Conservation (phyloP, 495 filamentous ascomycete species). For the Apiosordaria backusii region DNA sequence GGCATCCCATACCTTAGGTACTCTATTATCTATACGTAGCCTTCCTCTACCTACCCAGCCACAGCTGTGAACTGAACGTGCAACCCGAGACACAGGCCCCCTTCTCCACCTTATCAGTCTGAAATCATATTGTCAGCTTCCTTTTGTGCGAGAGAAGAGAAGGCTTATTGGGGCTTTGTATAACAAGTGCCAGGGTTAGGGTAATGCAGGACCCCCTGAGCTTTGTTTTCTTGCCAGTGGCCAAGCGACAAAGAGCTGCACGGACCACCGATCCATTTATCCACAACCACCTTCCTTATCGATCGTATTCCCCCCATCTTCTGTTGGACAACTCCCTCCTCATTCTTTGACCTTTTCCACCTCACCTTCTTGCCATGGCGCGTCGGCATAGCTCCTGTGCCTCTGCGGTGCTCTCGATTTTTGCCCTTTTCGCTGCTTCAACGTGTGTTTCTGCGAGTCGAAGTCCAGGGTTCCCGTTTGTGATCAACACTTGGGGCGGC, state of each 20-base stretch:
- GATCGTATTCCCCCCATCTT: neutral
- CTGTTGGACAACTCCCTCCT: neutral
- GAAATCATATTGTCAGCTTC: no score
- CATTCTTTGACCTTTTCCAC: neutral
- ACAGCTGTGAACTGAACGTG: no score
- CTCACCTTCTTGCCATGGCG: neutral
- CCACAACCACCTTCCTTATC: neutral
- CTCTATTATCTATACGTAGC: no score
- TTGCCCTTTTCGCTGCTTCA: neutral
- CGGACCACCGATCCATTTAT: neutral
- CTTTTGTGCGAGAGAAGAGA: no score
- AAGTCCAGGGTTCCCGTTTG: conserved; percentile 37
- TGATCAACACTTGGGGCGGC: conserved; percentile 48
- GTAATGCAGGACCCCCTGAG: neutral
- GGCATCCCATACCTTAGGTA: no score
- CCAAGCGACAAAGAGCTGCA: neutral
- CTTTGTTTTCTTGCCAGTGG: neutral
- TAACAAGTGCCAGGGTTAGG: neutral
- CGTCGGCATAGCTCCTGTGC: neutral
- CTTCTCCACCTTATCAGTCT: no score
- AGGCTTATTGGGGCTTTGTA: no score
- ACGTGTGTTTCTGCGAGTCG: neutral
- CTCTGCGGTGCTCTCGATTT: neutral
- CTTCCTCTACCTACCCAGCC: no score
- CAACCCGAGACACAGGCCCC: no score